phyloP scores from a whole-genome alignment of 208 protist genomes.

The Leishmania lainsoni region DNA sequence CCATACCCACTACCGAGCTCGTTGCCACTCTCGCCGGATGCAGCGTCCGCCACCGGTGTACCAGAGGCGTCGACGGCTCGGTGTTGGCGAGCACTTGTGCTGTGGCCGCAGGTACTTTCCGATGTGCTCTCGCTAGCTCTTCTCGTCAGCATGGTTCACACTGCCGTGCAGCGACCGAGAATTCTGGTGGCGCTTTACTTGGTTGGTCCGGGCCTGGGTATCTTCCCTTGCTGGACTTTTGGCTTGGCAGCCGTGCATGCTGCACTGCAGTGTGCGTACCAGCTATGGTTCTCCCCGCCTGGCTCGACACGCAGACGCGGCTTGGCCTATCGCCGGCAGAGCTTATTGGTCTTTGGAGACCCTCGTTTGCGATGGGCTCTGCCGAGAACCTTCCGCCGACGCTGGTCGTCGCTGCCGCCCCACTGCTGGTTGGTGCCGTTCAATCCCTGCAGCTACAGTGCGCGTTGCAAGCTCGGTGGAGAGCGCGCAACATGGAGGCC shows the following conservation, averaged over 20 bases:
- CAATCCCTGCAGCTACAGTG: slow-evolving; percentile 21
- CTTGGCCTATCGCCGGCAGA: slow-evolving; percentile 17
- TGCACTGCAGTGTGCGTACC: slow-evolving; percentile 32
- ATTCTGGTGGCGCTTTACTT: slow-evolving; percentile 27
- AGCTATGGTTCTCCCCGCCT: slow-evolving; percentile 29
- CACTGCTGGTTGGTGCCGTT: slow-evolving; percentile 16
- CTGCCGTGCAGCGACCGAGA: slow-evolving; percentile 21
- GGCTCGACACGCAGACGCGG: slow-evolving; percentile 18
- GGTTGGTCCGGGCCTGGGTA: slow-evolving; percentile 10
- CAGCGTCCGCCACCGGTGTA: background rate
- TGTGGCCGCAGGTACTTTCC: slow-evolving; percentile 4
- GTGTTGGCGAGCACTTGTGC: background rate
- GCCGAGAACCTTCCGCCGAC: slow-evolving; percentile 6
- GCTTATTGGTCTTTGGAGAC: slow-evolving; percentile 24
- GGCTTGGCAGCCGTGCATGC: slow-evolving; percentile 15
- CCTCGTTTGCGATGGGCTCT: background rate
- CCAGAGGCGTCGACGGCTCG: background rate
- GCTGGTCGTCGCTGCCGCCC: slow-evolving; percentile 19
- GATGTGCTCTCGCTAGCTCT: slow-evolving; percentile 6
- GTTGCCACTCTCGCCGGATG: background rate
- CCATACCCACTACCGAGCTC: slow-evolving; percentile 14
- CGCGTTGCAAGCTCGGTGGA: background rate
- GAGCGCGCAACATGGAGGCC: background rate
- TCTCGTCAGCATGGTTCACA: slow-evolving; percentile 14
- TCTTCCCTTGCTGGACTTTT: slow-evolving; percentile 21